A percentile compares a stretch with the other conserved stretches of the same genome.
Evolutionary conservation across 225 moss, liverwort and hornwort genomes (phyloP).

Genomic region (Antitrichia curtipendula): DNA sequence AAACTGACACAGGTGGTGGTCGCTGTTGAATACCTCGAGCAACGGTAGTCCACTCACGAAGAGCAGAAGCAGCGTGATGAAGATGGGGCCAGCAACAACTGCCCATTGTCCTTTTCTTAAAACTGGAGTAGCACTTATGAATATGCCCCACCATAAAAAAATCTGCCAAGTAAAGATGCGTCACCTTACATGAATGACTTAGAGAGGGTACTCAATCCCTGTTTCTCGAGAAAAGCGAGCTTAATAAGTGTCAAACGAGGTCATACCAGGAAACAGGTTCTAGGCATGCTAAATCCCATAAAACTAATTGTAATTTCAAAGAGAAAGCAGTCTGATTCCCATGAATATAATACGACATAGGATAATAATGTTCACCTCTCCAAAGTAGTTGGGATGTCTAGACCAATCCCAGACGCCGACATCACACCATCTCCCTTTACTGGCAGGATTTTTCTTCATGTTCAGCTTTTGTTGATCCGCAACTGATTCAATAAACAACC

Average conservation of each 20-base stretch:
- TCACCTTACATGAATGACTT: not conserved
- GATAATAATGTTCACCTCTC: constrained; percentile 36
- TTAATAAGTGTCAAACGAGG: not conserved
- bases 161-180: constrained; percentile 33
- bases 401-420: constrained; percentile 80
- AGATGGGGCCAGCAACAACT: constrained; percentile 66
- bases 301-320: not conserved
- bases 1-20: not conserved
- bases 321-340: not conserved
- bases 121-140: constrained; percentile 74
- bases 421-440: constrained; percentile 83
- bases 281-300: not conserved
- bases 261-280: not conserved
- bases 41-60: constrained; percentile 90
- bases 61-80: constrained; percentile 70
- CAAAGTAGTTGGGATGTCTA: constrained; percentile 94
- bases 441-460: constrained; percentile 45
- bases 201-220: not conserved
- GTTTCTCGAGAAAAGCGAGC: not conserved
- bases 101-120: constrained; percentile 76
- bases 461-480: constrained; percentile 85
- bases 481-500: constrained; percentile 49
- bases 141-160: constrained; percentile 88
- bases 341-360: not conserved
- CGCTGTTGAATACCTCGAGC: constrained; percentile 43